These are phyloP conservation scores for Polygonum aviculare DNA, from an alignment of 148 eudicot species.

Conservation along the genomic window DNA sequence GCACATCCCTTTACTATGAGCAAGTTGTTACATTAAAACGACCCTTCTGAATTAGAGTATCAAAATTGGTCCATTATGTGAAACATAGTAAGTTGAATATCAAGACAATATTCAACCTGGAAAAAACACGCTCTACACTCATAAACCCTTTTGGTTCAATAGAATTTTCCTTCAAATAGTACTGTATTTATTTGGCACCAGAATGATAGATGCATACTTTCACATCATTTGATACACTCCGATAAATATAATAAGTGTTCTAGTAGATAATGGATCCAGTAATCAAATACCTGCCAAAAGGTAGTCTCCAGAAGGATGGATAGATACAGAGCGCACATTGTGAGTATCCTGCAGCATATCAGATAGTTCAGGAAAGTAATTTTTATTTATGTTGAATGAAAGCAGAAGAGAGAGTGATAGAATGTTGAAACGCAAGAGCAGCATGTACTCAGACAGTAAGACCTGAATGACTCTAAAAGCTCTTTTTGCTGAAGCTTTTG, in stretches of 20 bases:
- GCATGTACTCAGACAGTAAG: slow-evolving; percentile 16
- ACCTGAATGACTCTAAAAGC: slow-evolving; percentile 91
- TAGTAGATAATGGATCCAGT: background rate
- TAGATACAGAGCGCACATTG: slow-evolving; percentile 78
- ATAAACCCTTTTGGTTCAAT: background rate
- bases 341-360: slow-evolving; percentile 65
- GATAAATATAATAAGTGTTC: background rate
- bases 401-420: background rate
- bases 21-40: background rate
- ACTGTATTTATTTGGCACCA: background rate
- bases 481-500: slow-evolving; percentile 76
- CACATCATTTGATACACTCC: background rate
- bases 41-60: background rate
- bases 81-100: background rate
- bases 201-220: background rate
- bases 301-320: slow-evolving; percentile 87
- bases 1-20: background rate
- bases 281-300: slow-evolving; percentile 61
- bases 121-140: background rate
- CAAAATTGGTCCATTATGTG: background rate
- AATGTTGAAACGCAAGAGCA: background rate
- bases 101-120: background rate
- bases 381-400: background rate
- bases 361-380: background rate
- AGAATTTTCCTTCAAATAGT: background rate